Percentiles rank a stretch among this genome's conserved stretches.
Evolutionary conservation across 1,284 basidiomycete species (phyloP).

Genomic region (Lentinula novae-zelandiae): DNA sequence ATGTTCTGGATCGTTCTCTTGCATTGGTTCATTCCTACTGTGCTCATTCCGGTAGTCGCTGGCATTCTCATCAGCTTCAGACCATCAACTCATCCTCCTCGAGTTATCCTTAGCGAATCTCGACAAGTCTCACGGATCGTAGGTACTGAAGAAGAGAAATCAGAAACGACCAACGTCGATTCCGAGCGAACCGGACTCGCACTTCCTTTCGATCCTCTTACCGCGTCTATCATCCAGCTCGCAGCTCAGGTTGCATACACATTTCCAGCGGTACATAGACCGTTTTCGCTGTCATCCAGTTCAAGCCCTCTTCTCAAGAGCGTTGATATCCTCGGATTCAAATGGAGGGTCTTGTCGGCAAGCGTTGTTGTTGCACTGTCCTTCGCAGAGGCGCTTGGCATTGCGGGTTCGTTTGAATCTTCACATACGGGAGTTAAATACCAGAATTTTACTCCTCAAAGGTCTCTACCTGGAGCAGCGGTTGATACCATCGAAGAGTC

Average conservation of each 20-base stretch:
- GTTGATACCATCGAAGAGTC: background rate
- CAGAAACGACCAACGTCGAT: slow-evolving; percentile 6
- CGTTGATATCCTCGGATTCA: slow-evolving; percentile 48
- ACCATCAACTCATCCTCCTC: slow-evolving; percentile 22
- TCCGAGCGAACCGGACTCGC: background rate
- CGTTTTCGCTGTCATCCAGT: slow-evolving; percentile 22
- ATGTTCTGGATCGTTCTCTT: slow-evolving; percentile 47
- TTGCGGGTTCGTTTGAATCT: background rate
- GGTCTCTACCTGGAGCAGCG: background rate
- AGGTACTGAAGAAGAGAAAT: slow-evolving; percentile 3
- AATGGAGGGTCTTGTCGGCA: slow-evolving; percentile 50
- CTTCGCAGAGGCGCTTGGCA: slow-evolving; percentile 47
- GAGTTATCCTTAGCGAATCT: slow-evolving; percentile 12
- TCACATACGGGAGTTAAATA: background rate
- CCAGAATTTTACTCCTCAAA: no score
- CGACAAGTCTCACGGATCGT: slow-evolving; percentile 3
- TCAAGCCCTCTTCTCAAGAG: slow-evolving; percentile 14
- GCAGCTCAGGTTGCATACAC: slow-evolving; percentile 56
- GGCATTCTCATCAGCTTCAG: slow-evolving; percentile 60
- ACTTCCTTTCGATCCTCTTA: slow-evolving; percentile 50
- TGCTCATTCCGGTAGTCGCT: slow-evolving; percentile 50
- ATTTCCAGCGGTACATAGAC: slow-evolving; percentile 25
- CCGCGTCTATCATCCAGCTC: slow-evolving; percentile 55
- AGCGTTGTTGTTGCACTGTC: slow-evolving; percentile 54
- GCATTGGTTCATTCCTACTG: slow-evolving; percentile 55